Evolutionary conservation across 176 grass and related monocot genomes (phyloP), one percentile per base, ranked within the genome.

Genomic region (Oryza brachyantha): DNA sequence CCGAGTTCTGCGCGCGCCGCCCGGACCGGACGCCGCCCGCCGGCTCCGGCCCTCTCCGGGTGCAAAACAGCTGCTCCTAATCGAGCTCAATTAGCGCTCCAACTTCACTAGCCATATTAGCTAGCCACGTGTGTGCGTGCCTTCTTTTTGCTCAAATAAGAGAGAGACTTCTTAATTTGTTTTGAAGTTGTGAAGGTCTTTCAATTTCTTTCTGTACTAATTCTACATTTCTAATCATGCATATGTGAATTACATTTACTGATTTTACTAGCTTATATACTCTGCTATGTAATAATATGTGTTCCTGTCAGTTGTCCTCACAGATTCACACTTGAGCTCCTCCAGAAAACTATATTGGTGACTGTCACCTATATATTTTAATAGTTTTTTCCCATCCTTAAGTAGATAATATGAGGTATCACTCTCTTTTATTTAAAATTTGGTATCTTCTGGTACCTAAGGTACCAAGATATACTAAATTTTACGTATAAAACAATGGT

Each of bases 1-100:
- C 80, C 64, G 90, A 86, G 48, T 81, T 79, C 68, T 76, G 72
- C 82, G 54, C 64, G 31, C 86, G 79, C 57, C 86, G 66, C 74
- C 61, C 38, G 7, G 69, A 78, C 32, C 62, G 8, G 68, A 19
- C 81, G 31, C 24, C 63, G 8, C 46, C 35, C 10, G 36, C 37
- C 61, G 38, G 70, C 35, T 80, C 76, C 76, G 58, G 76, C 64
- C 76, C 81, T 43, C 86, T 74, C 40, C 81, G 70, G 54, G 81
- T 84, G 76, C 86, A 13, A 29, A 80, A 80, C 35, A 76, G 81
- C 42, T 88, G 64, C 55, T 70, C 81, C 57, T 84, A 69, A 75
- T 50, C 58, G 34, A 66, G 46, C 59, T 50, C 19, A 14, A 50
- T 57, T 61, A 29, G 29, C 21, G 46, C 48, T 50, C 5, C 3